These are phyloP conservation scores for Nannizzia gypsea DNA, from an alignment of 2,329 filamentous ascomycete genomes.

Conservation along the genomic window DNA sequence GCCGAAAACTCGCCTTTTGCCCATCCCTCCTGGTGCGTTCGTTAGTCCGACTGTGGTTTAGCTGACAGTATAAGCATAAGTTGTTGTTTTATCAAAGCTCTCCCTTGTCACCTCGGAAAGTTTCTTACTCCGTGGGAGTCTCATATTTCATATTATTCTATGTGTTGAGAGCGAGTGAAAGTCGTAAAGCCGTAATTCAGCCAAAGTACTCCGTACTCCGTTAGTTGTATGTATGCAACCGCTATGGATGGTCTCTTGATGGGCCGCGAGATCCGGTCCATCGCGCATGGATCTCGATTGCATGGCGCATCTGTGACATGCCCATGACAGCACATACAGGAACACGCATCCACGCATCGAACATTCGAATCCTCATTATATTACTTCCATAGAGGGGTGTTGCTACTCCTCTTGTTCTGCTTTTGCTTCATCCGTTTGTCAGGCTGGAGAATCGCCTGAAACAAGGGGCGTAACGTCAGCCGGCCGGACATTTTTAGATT, in stretches of 20 bases:
- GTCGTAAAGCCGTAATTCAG: too few species aligned
- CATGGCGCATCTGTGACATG: neutral
- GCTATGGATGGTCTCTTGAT: too few species aligned
- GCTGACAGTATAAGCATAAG: neutral
- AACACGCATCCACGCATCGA: neutral
- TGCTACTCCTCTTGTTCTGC: too few species aligned
- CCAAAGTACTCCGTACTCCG: too few species aligned
- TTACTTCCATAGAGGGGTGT: too few species aligned
- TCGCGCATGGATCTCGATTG: constrained; percentile 4
- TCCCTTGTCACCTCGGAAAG: neutral
- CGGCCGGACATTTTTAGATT: neutral
- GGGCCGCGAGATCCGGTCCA: neutral
- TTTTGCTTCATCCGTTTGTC: neutral
- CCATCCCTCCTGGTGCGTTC: too few species aligned
- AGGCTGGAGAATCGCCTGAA: neutral
- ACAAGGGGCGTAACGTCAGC: neutral
- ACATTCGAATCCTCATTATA: neutral
- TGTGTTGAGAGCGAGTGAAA: too few species aligned
- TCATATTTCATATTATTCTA: neutral
- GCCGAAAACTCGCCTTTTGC: neutral
- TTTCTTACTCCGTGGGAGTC: neutral
- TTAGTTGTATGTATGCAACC: too few species aligned
- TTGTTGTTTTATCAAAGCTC: neutral
- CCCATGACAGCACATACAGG: neutral
- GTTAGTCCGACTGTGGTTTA: too few species aligned